Conservation (phyloP, 495 filamentous ascomycete species). For the Aspergillus leporis region DNA sequence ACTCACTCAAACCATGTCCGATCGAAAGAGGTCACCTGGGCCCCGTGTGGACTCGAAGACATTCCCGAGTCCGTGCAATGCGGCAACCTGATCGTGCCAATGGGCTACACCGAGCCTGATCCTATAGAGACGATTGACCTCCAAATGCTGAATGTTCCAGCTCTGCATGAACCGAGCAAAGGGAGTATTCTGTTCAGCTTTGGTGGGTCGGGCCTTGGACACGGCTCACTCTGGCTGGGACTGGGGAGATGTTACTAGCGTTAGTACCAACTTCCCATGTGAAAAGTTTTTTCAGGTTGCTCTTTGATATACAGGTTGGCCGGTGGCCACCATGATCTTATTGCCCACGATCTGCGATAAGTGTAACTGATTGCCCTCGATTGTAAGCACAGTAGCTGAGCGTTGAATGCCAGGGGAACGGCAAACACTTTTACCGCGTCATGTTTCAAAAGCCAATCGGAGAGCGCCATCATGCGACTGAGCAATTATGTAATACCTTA, state of each 20-base stretch:
- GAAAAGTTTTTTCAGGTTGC: not conserved
- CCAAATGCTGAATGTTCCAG: constrained; percentile 32
- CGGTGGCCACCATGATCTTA: constrained; percentile 1
- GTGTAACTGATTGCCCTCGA: not conserved
- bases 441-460: not conserved
- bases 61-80: constrained; percentile 19
- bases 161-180: constrained; percentile 30
- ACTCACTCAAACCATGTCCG: not conserved
- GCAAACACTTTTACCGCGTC: not conserved
- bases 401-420: not conserved
- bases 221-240: constrained; percentile 22
- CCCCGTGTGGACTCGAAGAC: not conserved
- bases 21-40: not conserved
- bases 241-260: constrained; percentile 17
- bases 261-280: constrained; percentile 7
- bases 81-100: constrained; percentile 38
- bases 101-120: constrained; percentile 39
- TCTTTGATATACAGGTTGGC: not conserved
- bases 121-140: constrained; percentile 35
- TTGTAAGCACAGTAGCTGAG: not conserved
- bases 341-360: not conserved
- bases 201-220: constrained; percentile 39
- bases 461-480: not conserved
- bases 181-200: constrained; percentile 49
- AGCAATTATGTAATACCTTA: too few relatives aligned